Evolutionary conservation across 192 early-diverging fungal species (phyloP).

Genomic region (Oehlia diaphana): DNA sequence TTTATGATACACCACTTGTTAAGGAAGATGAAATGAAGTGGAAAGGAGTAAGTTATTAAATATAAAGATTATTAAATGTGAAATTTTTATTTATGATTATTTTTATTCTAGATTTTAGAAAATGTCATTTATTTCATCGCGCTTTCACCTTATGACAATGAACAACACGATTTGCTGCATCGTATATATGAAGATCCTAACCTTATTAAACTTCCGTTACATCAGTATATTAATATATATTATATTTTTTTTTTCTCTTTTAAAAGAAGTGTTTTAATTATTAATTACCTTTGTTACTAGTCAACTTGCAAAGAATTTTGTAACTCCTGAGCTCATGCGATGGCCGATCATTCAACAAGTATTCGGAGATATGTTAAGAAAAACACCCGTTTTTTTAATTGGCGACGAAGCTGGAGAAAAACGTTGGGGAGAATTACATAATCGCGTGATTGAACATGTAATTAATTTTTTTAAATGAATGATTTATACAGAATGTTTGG

Average conservation of each 20-base stretch:
- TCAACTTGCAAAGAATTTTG: slow-evolving; percentile 86
- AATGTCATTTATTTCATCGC: slow-evolving; percentile 85
- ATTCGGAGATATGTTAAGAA: slow-evolving; percentile 76
- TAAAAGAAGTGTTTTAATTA: background rate
- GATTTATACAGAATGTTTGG: background rate
- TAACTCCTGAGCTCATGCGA: slow-evolving; percentile 89
- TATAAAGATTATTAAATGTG: background rate
- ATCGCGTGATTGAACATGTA: slow-evolving; percentile 95
- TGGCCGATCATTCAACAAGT: slow-evolving; percentile 93
- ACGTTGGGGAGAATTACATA: slow-evolving; percentile 82
- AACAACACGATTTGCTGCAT: slow-evolving; percentile 94
- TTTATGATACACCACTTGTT: slow-evolving; percentile 85
- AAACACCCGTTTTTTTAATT: slow-evolving; percentile 72
- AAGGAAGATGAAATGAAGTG: slow-evolving; percentile 77
- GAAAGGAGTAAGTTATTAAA: slow-evolving; percentile 53
- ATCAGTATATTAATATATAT: slow-evolving; percentile 49
- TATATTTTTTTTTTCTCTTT: background rate
- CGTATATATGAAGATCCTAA: slow-evolving; percentile 81
- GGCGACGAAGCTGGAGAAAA: slow-evolving; percentile 75
- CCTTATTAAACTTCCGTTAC: slow-evolving; percentile 70
- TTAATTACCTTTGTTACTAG: slow-evolving; percentile 35
- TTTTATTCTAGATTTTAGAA: slow-evolving; percentile 59
- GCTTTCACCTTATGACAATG: slow-evolving; percentile 92
- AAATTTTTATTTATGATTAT: slow-evolving; percentile 12
- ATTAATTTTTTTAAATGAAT: slow-evolving; percentile 20